Evolutionary conservation across 805 yeast genomes (phyloP), one percentile per base, ranked within the genome.

Genomic region (Saturnispora diversa): DNA sequence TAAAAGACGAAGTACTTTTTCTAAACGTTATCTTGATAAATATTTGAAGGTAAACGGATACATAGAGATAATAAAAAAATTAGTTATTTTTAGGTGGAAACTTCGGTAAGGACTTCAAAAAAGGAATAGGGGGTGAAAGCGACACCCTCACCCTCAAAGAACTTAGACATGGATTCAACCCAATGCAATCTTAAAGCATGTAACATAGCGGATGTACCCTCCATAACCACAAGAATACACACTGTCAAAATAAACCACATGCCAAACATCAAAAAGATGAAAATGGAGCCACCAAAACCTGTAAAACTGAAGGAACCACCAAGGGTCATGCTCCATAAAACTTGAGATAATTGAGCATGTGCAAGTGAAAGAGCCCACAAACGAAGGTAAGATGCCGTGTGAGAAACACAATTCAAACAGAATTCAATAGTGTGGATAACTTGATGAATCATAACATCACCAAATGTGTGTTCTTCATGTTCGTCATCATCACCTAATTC

Each of bases 151-250:
- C 99, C 99, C 57, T 84, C 92, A 55, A 88, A 92, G 66, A 82
- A 94, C 68, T 92, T 92, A 47, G 96, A 86, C 99, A 92, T 92
- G 21, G 96, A 81, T 67, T 92, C 99, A 47, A 92, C 98, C 99
- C 99, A 92, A 62, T 92, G 98, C 57, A 92, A 74, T 70, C 99
- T 84, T 57, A 92, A 73, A n/a, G 97, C 83, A 64, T 92, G 99
- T 57, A 92, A 74, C 98, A 92, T 92, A 26, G 98, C 98, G 20
- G 97, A 86, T 0, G 99, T 92, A 44, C 98, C 99, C 64, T 92
- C 99, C 99, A 92, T 92, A 39, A 84, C 68, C 11, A 92, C 97
- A 55, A 92, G 71, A 52, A 92, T 86, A 54, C 85, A 82, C 20
- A 88, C 90, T 0, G 98, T 90, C 46, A 92, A 68, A 3, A 75